A percentile compares a stretch with the other conserved stretches of the same genome.
Evolutionary conservation across 208 protist species (phyloP).

Genomic region (Leishmania gerbilli): DNA sequence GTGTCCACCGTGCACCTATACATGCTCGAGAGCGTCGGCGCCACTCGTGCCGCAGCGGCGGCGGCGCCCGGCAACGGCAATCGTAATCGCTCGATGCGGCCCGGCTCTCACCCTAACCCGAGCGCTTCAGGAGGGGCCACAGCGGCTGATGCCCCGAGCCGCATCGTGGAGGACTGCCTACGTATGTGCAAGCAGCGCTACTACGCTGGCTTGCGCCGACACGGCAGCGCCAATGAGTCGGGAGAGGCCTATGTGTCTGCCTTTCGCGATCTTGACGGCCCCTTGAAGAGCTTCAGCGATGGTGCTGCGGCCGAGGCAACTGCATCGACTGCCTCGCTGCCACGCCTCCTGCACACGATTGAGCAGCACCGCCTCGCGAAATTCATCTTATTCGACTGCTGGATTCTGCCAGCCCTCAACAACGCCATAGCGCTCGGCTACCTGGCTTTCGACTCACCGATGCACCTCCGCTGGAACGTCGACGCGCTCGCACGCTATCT

Average conservation of each 20-base stretch:
- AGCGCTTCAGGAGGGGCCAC: neutral
- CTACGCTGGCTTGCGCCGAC: slow-evolving; percentile 17
- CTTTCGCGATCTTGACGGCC: neutral
- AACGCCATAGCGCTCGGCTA: slow-evolving; percentile 71
- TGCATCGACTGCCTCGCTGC: slow-evolving; percentile 23
- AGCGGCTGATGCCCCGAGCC: slow-evolving; percentile 7
- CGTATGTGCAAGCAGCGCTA: slow-evolving; percentile 34
- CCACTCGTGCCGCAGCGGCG: neutral
- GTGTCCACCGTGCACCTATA: slow-evolving; percentile 80
- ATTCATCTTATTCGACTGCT: slow-evolving; percentile 90
- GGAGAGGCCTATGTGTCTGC: neutral
- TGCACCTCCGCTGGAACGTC: slow-evolving; percentile 88
- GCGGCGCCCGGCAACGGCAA: slow-evolving; percentile 1
- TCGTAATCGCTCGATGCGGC: neutral
- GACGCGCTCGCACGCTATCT: slow-evolving; percentile 89
- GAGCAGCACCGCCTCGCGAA: slow-evolving; percentile 77
- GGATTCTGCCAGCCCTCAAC: slow-evolving; percentile 85
- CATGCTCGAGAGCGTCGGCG: slow-evolving; percentile 42
- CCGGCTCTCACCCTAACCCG: neutral
- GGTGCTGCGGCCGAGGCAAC: slow-evolving; percentile 23
- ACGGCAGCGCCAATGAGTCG: neutral
- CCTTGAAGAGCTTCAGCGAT: slow-evolving; percentile 18
- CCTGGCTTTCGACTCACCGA: slow-evolving; percentile 57
- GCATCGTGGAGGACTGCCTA: slow-evolving; percentile 26
- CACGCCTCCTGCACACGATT: slow-evolving; percentile 68